A percentile compares a stretch with the other conserved stretches of the same genome.
Conservation (phyloP, 208 protist species). For the Leishmania turanica region DNA sequence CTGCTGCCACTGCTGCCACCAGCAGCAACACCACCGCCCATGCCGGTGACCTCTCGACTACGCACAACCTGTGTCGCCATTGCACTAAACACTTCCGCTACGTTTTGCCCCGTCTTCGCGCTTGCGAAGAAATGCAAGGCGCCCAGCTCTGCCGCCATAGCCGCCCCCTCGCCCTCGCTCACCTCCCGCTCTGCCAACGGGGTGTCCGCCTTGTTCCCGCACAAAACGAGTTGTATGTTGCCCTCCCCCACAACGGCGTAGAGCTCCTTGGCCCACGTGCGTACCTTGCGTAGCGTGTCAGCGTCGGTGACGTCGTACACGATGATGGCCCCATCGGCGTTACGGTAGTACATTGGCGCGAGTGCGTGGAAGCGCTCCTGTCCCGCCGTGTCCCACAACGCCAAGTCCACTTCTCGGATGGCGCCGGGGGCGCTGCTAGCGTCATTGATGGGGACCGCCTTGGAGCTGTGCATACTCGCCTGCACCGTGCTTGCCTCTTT, state of each 20-base stretch:
- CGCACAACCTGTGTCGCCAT: slow-evolving; percentile 56
- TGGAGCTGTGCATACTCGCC: slow-evolving; percentile 68
- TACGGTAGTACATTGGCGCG: slow-evolving; percentile 88
- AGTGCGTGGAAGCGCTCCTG: slow-evolving; percentile 97
- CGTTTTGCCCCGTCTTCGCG: slow-evolving; percentile 71
- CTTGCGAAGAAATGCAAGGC: slow-evolving; percentile 75
- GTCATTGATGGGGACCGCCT: slow-evolving; percentile 53
- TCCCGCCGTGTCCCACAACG: slow-evolving; percentile 96
- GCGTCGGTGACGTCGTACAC: slow-evolving; percentile 97
- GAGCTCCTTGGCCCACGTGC: slow-evolving; percentile 96
- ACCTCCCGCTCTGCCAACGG: slow-evolving; percentile 75
- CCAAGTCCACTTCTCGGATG: slow-evolving; percentile 87
- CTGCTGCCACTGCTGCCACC: not conserved
- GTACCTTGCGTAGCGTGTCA: slow-evolving; percentile 92
- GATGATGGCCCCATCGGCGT: slow-evolving; percentile 87
- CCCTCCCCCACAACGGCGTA: slow-evolving; percentile 88
- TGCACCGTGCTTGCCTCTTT: slow-evolving; percentile 69
- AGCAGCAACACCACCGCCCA: not conserved
- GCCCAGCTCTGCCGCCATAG: slow-evolving; percentile 57
- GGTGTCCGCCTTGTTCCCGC: slow-evolving; percentile 95
- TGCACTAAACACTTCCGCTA: slow-evolving; percentile 67
- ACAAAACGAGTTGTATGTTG: slow-evolving; percentile 90
- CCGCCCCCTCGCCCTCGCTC: slow-evolving; percentile 53
- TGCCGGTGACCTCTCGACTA: slow-evolving; percentile 9
- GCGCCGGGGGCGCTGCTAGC: slow-evolving; percentile 12